Evolutionary conservation across 129 eudicot genomes (phyloP).

Genomic region (Flaveria sonorensis): DNA sequence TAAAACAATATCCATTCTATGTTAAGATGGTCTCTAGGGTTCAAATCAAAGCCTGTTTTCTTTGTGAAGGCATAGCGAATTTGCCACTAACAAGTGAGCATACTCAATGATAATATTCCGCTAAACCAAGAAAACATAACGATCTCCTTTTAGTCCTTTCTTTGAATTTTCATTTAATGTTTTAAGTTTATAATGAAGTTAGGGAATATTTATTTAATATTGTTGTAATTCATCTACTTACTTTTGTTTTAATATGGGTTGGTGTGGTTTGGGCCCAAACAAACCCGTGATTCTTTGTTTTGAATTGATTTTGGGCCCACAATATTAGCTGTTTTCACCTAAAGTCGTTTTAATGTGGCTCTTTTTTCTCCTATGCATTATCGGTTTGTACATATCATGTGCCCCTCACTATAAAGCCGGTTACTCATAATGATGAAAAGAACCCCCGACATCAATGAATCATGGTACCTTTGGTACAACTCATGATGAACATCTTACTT

Average conservation of each 20-base stretch:
- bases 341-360: constrained; percentile 20
- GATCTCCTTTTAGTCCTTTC: neutral
- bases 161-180: neutral
- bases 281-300: constrained; percentile 19
- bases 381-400: neutral
- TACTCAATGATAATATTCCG: neutral
- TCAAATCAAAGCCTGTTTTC: neutral
- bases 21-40: neutral
- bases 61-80: neutral
- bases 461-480: constrained; percentile 18
- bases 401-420: constrained; percentile 6
- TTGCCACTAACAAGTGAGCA: neutral
- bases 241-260: neutral
- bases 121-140: neutral
- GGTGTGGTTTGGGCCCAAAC: constrained; percentile 18
- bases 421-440: neutral
- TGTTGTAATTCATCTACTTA: neutral
- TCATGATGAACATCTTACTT: constrained; percentile 19
- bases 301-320: constrained; percentile 27
- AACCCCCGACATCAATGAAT: neutral
- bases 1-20: neutral
- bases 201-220: neutral
- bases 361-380: constrained; percentile 13
- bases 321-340: constrained; percentile 32
- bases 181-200: too few species aligned